Base-by-base conservation (phyloP, 2,329 filamentous ascomycete species). In the Fusarium sp. region DNA sequence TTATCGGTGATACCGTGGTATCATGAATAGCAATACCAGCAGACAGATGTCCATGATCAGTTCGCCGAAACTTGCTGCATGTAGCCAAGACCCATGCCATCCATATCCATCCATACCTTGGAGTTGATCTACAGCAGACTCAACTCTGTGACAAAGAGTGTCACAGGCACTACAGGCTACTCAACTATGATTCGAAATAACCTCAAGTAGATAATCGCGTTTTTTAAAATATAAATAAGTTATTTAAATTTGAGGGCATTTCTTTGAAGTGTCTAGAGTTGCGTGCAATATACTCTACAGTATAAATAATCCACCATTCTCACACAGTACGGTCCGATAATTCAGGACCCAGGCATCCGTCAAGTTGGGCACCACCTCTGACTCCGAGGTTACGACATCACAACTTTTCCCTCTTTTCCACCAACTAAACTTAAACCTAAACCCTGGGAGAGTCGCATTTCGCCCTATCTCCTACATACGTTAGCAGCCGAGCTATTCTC, bases 341-440 rank as follows among this genome's bases (percentile, higher is more conserved):
- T 48, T 44, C 46, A 48, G 54, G 29, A 43, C 63, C 39, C 26
- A 56, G 61, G 57, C 66, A 67, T 63, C 66, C 63, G 52, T 63
- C 55, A 43, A 35, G 59, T 49, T 57, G 38, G 66, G 47, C 66
- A 63, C 58, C 66, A 54, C 57, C 31, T 55, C 42, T 49, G 56
- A 58, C 66, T 57, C 44, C 49, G 35, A 58, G 28, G 41, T 52
- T 43, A 67, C 66, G 48, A 50, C 62, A 70, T 66, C 39, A 16
- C 49, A 46, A 43, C 66, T 52, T 58, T 53, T 54, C 16, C 21
- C 26, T 35, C 46, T 35, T 24, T 41, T 18, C 16, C 31, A 37
- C 42, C 47, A 43, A 58, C 23, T 18, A 53, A 44, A 52, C 48
- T 29, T 20, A 23, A 43, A 13, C 20, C 31, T 31, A 68, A 44